A percentile compares a stretch with the other conserved stretches of the same genome.
Evolutionary conservation across 768 basidiomycete genomes (phyloP).

Genomic region (Chalciporus sphaerocephalus): DNA sequence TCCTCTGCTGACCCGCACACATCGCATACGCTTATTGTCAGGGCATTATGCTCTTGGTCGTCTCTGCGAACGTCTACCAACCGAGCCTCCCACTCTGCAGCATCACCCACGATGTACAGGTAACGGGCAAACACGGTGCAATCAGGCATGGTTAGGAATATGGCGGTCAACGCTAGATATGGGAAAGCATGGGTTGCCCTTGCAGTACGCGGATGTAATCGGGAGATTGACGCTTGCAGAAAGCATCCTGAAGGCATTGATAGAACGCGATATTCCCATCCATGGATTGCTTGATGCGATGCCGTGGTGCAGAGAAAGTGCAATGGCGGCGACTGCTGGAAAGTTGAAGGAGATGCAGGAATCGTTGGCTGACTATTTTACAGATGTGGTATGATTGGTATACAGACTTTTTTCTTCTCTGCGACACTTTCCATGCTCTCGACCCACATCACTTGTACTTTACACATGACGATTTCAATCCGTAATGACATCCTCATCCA

Average conservation of each 20-base stretch:
- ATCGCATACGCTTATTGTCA: constrained; percentile 48
- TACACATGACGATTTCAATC: background rate
- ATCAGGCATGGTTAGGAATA: constrained; percentile 41
- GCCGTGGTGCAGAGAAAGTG: constrained; percentile 43
- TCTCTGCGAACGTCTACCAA: constrained; percentile 42
- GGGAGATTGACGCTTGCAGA: constrained; percentile 46
- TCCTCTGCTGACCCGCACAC: constrained; percentile 41
- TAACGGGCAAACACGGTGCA: constrained; percentile 38
- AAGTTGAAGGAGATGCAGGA: constrained; percentile 46
- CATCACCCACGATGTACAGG: constrained; percentile 42
- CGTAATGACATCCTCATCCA: constrained; percentile 2
- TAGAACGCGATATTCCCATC: constrained; percentile 39
- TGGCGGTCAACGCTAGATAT: constrained; percentile 44
- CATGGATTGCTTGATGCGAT: constrained; percentile 40
- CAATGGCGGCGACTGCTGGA: constrained; percentile 38
- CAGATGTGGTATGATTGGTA: constrained; percentile 33
- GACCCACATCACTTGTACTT: background rate
- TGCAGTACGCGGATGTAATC: constrained; percentile 43
- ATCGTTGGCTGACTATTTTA: constrained; percentile 44
- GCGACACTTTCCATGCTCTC: background rate
- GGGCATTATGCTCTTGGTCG: constrained; percentile 48
- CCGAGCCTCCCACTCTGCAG: constrained; percentile 38
- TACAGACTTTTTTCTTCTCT: background rate
- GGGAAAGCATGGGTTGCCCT: constrained; percentile 35
- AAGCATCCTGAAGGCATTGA: constrained; percentile 43